Evolutionary conservation across 1,284 basidiomycete species (phyloP), one percentile per base, ranked within the genome.

Genomic region (Ceratobasidium papillatum): DNA sequence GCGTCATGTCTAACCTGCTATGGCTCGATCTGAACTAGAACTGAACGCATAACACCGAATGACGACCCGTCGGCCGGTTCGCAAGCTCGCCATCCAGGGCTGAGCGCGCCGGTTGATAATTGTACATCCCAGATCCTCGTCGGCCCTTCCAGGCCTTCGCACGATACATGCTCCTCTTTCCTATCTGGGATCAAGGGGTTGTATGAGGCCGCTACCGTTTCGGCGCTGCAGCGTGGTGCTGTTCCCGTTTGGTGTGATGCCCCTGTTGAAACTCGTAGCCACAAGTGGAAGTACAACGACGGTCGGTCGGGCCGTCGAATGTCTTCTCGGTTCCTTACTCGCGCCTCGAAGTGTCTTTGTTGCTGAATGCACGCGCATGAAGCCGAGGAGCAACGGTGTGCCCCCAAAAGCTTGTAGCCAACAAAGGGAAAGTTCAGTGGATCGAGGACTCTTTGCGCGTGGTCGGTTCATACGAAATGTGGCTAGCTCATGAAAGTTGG

Each of bases 1-100:
- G 65, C 51, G 65, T 56, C 61, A 63, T 68, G 27, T 12, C n/a
- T 56, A 68, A 56, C 65, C 65, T 43, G n/a, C 19, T 54, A 68
- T 68, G 36, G 65, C 30, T 56, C 47, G 45, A 51, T 68, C 65
- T 56, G 36, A 68, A 51, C 65, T 68, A 54, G 51, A 56, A 68
- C 47, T 51, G 49, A 3, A 43, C 17, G n/a, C 32, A 68, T 41
- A 32, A 49, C 17, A 52, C 63, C 63, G 47, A 52, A 52, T 30
- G 47, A 66, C 17, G 63, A 12, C 45, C 45, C 19, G 9, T n/a
- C 11, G 45, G 45, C 19, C 19, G 45, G 45, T 11, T 12, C 8
- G 9, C 19, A n/a, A n/a, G 45, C 45, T 34, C 49, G 65, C 65
- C 47, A 65, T 65, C 45, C 41, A 51, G 47, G 63, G 63, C 4